Percentiles rank a stretch among this genome's conserved stretches.
Conservation (phyloP, 768 basidiomycete genomes). For the Suillus subluteus region DNA sequence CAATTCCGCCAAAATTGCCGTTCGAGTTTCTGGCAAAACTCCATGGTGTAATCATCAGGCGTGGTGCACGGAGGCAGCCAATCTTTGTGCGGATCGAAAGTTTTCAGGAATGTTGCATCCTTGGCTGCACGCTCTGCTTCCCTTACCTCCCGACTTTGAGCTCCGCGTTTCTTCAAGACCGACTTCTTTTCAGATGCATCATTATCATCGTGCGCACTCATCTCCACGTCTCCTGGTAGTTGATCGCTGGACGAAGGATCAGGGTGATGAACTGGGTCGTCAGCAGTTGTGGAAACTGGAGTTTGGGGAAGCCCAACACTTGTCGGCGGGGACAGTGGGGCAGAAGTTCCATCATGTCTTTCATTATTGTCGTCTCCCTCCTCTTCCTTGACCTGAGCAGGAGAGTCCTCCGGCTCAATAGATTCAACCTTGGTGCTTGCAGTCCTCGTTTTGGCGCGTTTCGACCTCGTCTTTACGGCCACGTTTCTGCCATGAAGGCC, state of each 20-base stretch:
- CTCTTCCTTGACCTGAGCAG: conserved; percentile 51
- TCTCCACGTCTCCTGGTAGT: conserved; percentile 13
- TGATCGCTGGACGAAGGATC: conserved; percentile 15
- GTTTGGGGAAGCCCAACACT: conserved; percentile 27
- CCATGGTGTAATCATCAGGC: conserved; percentile 79
- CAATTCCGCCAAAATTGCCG: conserved; percentile 92
- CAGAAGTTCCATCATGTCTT: background rate
- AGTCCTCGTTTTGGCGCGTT: conserved; percentile 48
- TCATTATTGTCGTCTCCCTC: conserved; percentile 22
- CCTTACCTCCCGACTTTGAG: conserved; percentile 42
- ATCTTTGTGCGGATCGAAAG: conserved; percentile 70
- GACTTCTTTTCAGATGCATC: conserved; percentile 37
- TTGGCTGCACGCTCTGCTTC: conserved; percentile 49
- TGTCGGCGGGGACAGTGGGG: conserved; percentile 33
- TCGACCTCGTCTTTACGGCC: conserved; percentile 38
- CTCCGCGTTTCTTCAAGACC: conserved; percentile 46
- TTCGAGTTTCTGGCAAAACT: conserved; percentile 87
- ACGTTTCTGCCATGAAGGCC: conserved; percentile 52
- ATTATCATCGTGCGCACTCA: conserved; percentile 20
- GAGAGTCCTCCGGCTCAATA: conserved; percentile 45
- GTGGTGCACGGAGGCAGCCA: conserved; percentile 83
- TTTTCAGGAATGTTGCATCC: conserved; percentile 61
- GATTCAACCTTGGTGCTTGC: conserved; percentile 42
- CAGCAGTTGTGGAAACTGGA: conserved; percentile 20
- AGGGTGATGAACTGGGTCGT: conserved; percentile 11